Conservation (phyloP, 495 filamentous ascomycete genomes). For the Lasiosphaeria ovina region DNA sequence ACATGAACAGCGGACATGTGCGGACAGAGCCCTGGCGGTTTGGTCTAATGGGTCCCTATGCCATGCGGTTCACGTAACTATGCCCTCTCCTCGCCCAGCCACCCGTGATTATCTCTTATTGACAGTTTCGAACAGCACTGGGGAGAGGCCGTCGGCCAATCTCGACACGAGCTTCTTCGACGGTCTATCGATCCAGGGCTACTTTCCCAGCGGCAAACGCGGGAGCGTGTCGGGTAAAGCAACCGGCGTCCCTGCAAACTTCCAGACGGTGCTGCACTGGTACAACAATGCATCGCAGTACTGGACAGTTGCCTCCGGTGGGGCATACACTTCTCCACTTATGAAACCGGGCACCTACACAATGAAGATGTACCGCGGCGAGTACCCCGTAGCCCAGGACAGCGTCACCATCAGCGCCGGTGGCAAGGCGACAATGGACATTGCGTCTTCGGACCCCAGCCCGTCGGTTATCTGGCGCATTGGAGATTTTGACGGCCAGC, state of each 20-base stretch:
- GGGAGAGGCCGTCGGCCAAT: conserved; percentile 43
- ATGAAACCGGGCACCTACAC: conserved; percentile 66
- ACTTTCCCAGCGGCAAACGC: conserved; percentile 45
- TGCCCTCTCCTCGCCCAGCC: not conserved
- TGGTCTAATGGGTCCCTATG: conserved; percentile 61
- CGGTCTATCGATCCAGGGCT: conserved; percentile 50
- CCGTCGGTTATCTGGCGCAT: conserved; percentile 56
- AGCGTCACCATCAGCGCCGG: conserved; percentile 49
- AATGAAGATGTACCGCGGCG: conserved; percentile 59
- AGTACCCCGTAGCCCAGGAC: conserved; percentile 49
- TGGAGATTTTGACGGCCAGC: conserved; percentile 56
- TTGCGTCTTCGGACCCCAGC: conserved; percentile 45
- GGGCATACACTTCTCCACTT: conserved; percentile 55
- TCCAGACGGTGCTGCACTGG: conserved; percentile 60
- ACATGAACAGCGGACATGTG: conserved; percentile 61
- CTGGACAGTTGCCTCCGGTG: conserved; percentile 52
- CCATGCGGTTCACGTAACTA: conserved; percentile 53
- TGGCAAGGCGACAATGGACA: conserved; percentile 44
- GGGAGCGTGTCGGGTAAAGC: conserved; percentile 56
- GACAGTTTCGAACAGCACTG: conserved; percentile 31
- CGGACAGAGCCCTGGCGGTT: conserved; percentile 57
- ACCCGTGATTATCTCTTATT: conserved; percentile 31
- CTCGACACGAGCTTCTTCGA: conserved; percentile 56
- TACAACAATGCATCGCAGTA: conserved; percentile 60
- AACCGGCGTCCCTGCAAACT: conserved; percentile 42